Percentiles rank a stretch among this genome's conserved stretches.
Evolutionary conservation across 2,329 filamentous ascomycete species (phyloP).

Genomic region (Neofusicoccum cordaticola): DNA sequence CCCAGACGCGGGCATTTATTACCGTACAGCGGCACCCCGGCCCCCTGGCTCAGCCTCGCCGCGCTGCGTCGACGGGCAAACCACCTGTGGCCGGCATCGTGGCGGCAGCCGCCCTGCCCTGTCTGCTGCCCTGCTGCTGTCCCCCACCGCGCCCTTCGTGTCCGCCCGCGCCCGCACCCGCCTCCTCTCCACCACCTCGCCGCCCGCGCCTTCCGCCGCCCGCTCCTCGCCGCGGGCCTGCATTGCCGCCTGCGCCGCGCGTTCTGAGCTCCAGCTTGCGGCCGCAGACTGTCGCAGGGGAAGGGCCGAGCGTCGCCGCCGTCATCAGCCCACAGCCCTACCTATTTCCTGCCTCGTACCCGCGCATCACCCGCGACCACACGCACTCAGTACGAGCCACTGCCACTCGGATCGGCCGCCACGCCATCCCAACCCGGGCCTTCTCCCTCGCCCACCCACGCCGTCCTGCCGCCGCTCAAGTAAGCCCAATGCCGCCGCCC

Average conservation of each 20-base stretch:
- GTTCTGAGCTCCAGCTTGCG: not conserved
- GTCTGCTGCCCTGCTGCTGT: not conserved
- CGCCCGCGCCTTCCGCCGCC: not conserved
- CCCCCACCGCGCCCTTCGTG: no score
- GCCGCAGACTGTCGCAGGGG: not conserved
- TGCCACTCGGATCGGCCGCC: not conserved
- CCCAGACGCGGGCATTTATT: no score
- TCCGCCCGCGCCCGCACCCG: not conserved
- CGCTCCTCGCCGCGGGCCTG: not conserved
- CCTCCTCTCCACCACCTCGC: not conserved
- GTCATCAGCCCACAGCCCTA: conserved; percentile 12
- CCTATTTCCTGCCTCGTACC: not conserved
- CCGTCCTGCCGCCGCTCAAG: not conserved
- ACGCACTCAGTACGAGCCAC: not conserved
- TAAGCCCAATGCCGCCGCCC: conserved; percentile 8
- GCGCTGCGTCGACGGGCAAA: conserved; percentile 3
- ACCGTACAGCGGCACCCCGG: not conserved
- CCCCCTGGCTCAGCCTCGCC: conserved; percentile 6
- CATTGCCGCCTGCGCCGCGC: not conserved
- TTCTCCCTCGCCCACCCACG: not conserved
- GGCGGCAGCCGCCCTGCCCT: not conserved
- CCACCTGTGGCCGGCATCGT: not conserved
- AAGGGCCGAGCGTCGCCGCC: not conserved
- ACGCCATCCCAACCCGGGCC: not conserved
- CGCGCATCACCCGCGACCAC: conserved; percentile 2